Percentiles rank a stretch among this genome's conserved stretches.
Conservation (phyloP, 371 early-diverging fungal species). For the Lichtheimia ramosa region DNA sequence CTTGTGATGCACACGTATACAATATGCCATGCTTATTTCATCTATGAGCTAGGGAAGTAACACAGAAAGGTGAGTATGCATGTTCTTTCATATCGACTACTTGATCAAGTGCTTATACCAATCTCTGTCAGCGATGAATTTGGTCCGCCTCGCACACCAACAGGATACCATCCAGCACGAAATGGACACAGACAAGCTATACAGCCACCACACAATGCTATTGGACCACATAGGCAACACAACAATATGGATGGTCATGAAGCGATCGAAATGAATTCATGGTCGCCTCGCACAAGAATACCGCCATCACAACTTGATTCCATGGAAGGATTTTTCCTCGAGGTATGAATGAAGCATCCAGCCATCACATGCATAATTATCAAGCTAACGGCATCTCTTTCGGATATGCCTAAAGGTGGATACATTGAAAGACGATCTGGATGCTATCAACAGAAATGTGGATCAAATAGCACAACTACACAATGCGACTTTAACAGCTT, state of each 20-base stretch:
- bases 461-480: constrained; percentile 37
- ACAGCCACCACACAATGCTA: constrained; percentile 10
- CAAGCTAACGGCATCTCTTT: neutral
- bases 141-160: constrained; percentile 26
- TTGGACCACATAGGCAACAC: constrained; percentile 1
- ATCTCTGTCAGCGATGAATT: constrained; percentile 21
- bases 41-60: too few relatives aligned
- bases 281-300: constrained; percentile 6
- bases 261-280: too few relatives aligned
- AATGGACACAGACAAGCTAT: constrained; percentile 6
- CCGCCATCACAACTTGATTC: constrained; percentile 13
- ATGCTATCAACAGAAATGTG: constrained; percentile 27
- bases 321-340: constrained; percentile 34
- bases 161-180: constrained; percentile 15
- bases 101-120: too few relatives aligned
- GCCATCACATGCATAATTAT: neutral
- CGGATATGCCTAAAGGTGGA: constrained; percentile 26
- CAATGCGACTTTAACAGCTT: constrained; percentile 24
- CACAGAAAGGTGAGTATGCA: too few relatives aligned
- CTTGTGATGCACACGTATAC: too few relatives aligned
- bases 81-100: too few relatives aligned
- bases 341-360: constrained; percentile 15
- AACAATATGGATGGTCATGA: constrained; percentile 9
- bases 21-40: too few relatives aligned
- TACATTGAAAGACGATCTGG: constrained; percentile 27